A percentile compares a stretch with the other conserved stretches of the same genome.
phyloP scores from a whole-genome alignment of 768 basidiomycete species.

The Lentinus tigrinus region DNA sequence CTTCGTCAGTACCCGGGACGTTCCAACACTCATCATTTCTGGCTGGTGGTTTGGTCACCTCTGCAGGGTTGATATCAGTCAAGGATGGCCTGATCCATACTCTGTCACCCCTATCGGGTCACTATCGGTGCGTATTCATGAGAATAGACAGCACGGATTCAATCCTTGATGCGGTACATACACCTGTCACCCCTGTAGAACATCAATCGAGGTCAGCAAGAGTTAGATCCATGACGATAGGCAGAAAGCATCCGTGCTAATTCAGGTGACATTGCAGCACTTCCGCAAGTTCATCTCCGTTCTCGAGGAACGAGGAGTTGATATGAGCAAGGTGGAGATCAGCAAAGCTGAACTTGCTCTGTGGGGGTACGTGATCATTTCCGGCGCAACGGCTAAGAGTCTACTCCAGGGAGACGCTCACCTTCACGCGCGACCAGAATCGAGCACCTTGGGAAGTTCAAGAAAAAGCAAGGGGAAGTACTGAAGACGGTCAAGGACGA shows the following conservation, averaged over 20 bases:
- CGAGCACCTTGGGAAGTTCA: conserved; percentile 44
- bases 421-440: conserved; percentile 32
- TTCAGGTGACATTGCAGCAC: conserved; percentile 38
- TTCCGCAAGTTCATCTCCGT: conserved; percentile 55
- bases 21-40: conserved; percentile 70
- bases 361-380: conserved; percentile 43
- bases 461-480: conserved; percentile 38
- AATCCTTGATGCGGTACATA: background rate
- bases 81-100: conserved; percentile 59
- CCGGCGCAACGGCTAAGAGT: too few relatives aligned
- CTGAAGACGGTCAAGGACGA: conserved; percentile 35
- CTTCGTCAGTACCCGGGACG: conserved; percentile 40
- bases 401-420: background rate
- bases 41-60: conserved; percentile 58
- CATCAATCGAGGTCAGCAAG: conserved; percentile 46
- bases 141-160: too few relatives aligned
- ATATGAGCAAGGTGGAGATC: conserved; percentile 58
- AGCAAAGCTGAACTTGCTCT: conserved; percentile 59
- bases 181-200: conserved; percentile 32
- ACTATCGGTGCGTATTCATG: conserved; percentile 45
- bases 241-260: background rate
- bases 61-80: conserved; percentile 64
- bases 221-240: background rate
- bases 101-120: conserved; percentile 64
- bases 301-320: conserved; percentile 51